Base-by-base conservation (phyloP, 1,284 basidiomycete genomes). In the Puccinia horiana region DNA sequence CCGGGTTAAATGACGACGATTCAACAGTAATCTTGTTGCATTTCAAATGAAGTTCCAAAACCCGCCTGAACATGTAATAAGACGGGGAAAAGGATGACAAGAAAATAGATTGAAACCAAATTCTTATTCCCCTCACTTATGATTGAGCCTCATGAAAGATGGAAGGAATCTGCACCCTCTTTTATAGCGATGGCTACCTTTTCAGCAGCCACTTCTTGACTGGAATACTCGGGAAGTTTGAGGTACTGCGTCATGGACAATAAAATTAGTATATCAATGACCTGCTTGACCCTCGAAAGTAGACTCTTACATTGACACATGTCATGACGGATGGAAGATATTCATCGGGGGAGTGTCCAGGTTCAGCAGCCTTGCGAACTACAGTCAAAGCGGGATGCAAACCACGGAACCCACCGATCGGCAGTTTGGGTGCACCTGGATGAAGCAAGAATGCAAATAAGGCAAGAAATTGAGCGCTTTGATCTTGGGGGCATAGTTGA, bases 311-410 rank as follows among this genome's bases (percentile, higher is more conserved):
- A 88, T 98, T 97, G 84, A 96, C 96, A 87, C 96, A 99, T 14
- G 96, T 98, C 96, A 98, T 98, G 67, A 98, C 96, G 86, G 94
- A 96, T 0, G 96, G 96, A 56, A 99, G 89, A 87, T 97, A 97
- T 87, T 97, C 94, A 87, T 99, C 95, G 0, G 96, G 94, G 23
- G 91, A 91, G 84, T 95, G 89, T 12, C 94, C 93, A 4, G 93
- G 89, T 87, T 98, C 97, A 85, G 96, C 95, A 26, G 94, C 94
- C 87, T 99, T 98, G 85, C 96, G 93, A 65, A 99, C 96, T 16
- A 99, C 95, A 0, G 97, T 99, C 83, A 99, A 90, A 18, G 93
- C 92, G 1, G 97, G 97, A 85, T 94, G 96, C 82, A 99, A 90
- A 1, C 94, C 95, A 82, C 94, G 92, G 92, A 99, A 99, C 76